Conservation (phyloP, 2,329 filamentous ascomycete genomes). For the Diplodia scrobiculata region DNA sequence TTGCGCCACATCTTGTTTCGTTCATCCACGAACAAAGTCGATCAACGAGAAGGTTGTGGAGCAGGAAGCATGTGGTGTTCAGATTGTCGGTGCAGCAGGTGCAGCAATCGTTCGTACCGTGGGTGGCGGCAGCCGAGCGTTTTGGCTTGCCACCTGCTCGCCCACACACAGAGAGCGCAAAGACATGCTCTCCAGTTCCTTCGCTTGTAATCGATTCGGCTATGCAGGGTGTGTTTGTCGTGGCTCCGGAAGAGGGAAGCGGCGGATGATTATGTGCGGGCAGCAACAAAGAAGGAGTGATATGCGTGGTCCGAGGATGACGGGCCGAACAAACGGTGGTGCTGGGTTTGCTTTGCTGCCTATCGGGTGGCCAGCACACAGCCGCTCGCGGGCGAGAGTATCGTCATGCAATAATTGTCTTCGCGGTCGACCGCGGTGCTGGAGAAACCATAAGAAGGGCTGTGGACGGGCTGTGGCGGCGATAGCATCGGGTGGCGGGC, state of each 20-base stretch:
- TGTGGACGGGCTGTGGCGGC: not conserved
- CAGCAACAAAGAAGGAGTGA: not conserved
- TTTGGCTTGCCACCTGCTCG: not conserved
- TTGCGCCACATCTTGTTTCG: too few relatives aligned
- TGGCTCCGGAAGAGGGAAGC: not conserved
- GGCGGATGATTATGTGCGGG: not conserved
- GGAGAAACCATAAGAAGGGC: not conserved
- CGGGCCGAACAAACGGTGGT: not conserved
- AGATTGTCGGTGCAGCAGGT: too few relatives aligned
- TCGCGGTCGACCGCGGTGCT: not conserved
- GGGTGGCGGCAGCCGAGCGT: not conserved
- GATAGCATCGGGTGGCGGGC: not conserved
- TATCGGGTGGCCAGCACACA: not conserved
- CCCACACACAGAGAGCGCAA: not conserved
- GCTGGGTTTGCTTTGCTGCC: not conserved
- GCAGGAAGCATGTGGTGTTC: too few relatives aligned
- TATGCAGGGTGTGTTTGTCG: not conserved
- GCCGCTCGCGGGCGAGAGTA: not conserved
- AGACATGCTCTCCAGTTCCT: not conserved
- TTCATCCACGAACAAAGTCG: too few relatives aligned
- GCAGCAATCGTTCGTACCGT: too few relatives aligned
- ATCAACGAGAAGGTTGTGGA: too few relatives aligned
- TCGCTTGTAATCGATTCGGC: not conserved
- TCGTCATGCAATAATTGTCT: not conserved
- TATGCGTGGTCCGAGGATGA: not conserved